These are phyloP conservation scores for Entelexis sorbosivorans DNA, from an alignment of 1,139 yeast genomes.

Conservation along the genomic window DNA sequence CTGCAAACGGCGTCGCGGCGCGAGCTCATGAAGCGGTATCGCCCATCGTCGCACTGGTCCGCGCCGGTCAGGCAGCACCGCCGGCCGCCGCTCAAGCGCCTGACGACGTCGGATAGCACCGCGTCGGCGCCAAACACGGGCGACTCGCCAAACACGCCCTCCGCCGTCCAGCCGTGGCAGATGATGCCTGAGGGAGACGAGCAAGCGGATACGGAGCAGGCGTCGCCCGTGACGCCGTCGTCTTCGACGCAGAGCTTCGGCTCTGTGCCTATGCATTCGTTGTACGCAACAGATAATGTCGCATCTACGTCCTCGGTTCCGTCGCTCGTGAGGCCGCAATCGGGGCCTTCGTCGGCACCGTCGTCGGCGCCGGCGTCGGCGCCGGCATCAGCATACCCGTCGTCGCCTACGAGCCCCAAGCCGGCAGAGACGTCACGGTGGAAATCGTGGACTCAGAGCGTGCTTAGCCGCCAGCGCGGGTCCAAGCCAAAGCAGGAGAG, in stretches of 20 bases:
- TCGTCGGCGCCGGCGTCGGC: not conserved
- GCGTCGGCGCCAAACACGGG: not conserved
- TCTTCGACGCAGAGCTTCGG: constrained; percentile 1
- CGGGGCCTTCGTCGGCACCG: not conserved
- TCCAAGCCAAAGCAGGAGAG: not conserved
- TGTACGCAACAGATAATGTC: not conserved
- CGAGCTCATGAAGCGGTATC: constrained; percentile 13
- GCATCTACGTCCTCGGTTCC: not conserved
- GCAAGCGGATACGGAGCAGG: not conserved
- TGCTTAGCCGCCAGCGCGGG: constrained; percentile 2
- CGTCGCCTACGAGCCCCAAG: not conserved
- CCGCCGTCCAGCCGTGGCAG: not conserved
- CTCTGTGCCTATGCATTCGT: not conserved
- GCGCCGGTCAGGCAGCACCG: constrained; percentile 3
- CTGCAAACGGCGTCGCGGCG: constrained; percentile 5
- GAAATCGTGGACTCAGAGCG: constrained; percentile 1
- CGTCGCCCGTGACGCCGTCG: constrained; percentile 2
- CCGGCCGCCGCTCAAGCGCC: constrained; percentile 7
- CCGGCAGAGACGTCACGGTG: not conserved
- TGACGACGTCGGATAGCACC: not conserved
- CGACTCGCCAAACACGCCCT: not conserved
- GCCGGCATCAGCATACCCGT: not conserved
- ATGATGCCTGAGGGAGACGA: not conserved
- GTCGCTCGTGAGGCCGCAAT: not conserved
- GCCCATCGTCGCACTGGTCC: constrained; percentile 22